Evolutionary conservation across 805 yeast species (phyloP).

Genomic region (Metschnikowia shivogae): DNA sequence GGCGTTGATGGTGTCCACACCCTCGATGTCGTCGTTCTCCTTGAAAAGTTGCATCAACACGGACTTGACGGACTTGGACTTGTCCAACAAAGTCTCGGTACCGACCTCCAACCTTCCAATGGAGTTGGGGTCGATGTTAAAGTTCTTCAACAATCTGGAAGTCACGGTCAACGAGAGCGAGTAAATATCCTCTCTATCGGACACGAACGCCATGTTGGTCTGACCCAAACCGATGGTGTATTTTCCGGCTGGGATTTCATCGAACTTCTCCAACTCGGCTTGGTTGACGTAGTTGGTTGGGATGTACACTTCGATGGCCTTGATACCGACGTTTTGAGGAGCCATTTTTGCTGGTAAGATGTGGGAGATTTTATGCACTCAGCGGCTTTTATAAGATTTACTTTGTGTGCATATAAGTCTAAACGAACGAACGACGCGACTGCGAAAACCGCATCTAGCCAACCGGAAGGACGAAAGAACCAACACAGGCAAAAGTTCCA

Average conservation of each 20-base stretch:
- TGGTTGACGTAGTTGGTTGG: constrained; percentile 84
- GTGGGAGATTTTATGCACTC: background rate
- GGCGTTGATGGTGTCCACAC: constrained; percentile 93
- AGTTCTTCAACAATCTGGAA: constrained; percentile 69
- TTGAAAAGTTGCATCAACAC: constrained; percentile 92
- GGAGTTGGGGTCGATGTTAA: constrained; percentile 72
- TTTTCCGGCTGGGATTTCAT: constrained; percentile 88
- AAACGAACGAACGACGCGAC: constrained; percentile 6
- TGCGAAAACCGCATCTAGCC: background rate
- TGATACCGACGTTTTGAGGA: constrained; percentile 90
- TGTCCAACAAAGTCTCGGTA: constrained; percentile 94
- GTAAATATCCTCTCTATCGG: constrained; percentile 96
- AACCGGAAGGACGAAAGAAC: too few relatives aligned
- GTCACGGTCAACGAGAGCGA: constrained; percentile 90
- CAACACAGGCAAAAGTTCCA: too few relatives aligned
- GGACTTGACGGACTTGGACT: constrained; percentile 94
- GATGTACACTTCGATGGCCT: constrained; percentile 89
- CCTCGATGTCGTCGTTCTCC: constrained; percentile 88
- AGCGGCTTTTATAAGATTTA: constrained; percentile 1
- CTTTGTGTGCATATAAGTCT: constrained; percentile 5
- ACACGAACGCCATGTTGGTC: constrained; percentile 95
- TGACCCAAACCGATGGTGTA: constrained; percentile 98
- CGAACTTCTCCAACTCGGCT: constrained; percentile 77
- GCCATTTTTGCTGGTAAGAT: constrained; percentile 11
- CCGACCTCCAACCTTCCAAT: constrained; percentile 98